phyloP scores from a whole-genome alignment of 1,284 basidiomycete species.

The Ceratobasidium sp. region DNA sequence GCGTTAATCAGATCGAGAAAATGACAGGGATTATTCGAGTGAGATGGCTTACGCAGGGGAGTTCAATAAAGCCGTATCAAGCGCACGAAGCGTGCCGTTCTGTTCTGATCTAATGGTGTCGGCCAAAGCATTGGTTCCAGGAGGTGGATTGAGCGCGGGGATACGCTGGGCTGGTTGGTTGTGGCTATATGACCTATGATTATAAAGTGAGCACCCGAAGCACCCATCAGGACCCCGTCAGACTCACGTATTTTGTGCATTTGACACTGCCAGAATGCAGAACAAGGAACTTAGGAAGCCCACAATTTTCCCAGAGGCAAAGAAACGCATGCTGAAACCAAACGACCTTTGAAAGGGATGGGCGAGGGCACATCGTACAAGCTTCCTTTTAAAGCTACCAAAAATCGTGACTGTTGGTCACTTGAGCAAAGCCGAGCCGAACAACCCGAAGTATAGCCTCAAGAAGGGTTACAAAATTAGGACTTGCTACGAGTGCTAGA shows the following conservation, averaged over 20 bases:
- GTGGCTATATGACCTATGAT: slow-evolving; percentile 2
- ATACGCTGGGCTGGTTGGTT: slow-evolving; percentile 34
- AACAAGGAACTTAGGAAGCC: background rate
- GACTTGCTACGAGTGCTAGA: too few relatives aligned
- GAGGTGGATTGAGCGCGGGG: slow-evolving; percentile 23
- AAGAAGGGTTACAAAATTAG: too few relatives aligned
- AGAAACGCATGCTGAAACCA: background rate
- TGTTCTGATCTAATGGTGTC: slow-evolving; percentile 22
- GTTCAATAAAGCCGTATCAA: slow-evolving; percentile 35
- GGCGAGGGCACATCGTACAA: background rate
- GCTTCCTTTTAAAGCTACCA: background rate
- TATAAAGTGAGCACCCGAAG: background rate
- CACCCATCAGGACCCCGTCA: background rate
- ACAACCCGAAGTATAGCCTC: too few relatives aligned
- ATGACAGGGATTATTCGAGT: background rate
- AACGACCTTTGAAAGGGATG: background rate
- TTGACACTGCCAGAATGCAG: background rate
- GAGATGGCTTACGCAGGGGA: slow-evolving; percentile 24
- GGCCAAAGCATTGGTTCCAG: slow-evolving; percentile 22
- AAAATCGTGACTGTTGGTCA: background rate
- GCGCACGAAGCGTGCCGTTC: slow-evolving; percentile 38
- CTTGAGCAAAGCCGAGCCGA: background rate
- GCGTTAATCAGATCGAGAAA: background rate
- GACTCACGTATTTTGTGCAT: slow-evolving; percentile 18
- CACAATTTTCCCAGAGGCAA: background rate